A percentile compares a stretch with the other conserved stretches of the same genome.
These are phyloP conservation scores for Craspedostauros australis DNA, from an alignment of 108 stramenopile genomes.

Conservation along the genomic window DNA sequence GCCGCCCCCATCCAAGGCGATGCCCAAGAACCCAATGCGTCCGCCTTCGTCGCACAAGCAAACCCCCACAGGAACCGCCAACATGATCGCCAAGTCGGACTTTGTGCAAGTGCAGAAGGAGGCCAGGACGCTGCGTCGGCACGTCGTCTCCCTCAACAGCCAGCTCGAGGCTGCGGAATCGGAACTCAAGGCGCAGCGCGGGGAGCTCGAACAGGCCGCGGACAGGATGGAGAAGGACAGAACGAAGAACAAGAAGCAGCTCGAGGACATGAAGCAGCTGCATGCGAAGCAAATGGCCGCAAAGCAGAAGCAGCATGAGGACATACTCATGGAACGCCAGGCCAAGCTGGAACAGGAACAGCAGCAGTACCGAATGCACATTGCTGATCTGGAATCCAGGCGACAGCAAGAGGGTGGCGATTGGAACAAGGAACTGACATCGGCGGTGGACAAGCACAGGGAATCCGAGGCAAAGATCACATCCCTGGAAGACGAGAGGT, in stretches of 20 bases:
- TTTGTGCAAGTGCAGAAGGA: conserved; percentile 57
- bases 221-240: conserved; percentile 77
- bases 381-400: conserved; percentile 38
- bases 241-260: conserved; percentile 46
- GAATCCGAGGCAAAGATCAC: conserved; percentile 22
- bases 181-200: conserved; percentile 73
- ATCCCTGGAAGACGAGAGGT: conserved; percentile 64
- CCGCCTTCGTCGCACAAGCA: no score
- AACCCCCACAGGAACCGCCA: no score
- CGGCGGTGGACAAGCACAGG: conserved; percentile 59
- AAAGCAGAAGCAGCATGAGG: conserved; percentile 46
- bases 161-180: conserved; percentile 67
- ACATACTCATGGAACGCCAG: conserved; percentile 42
- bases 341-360: conserved; percentile 29
- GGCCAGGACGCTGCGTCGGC: conserved; percentile 54
- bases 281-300: conserved; percentile 41
- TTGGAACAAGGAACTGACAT: conserved; percentile 57
- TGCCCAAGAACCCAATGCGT: no score
- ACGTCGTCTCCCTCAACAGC: conserved; percentile 67
- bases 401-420: conserved; percentile 69
- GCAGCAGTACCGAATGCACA: conserved; percentile 19
- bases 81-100: background rate
- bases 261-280: conserved; percentile 35
- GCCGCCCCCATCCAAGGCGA: no score
- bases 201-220: conserved; percentile 66